phyloP scores from a whole-genome alignment of 1,139 yeast species.

The Candida albicans region DNA sequence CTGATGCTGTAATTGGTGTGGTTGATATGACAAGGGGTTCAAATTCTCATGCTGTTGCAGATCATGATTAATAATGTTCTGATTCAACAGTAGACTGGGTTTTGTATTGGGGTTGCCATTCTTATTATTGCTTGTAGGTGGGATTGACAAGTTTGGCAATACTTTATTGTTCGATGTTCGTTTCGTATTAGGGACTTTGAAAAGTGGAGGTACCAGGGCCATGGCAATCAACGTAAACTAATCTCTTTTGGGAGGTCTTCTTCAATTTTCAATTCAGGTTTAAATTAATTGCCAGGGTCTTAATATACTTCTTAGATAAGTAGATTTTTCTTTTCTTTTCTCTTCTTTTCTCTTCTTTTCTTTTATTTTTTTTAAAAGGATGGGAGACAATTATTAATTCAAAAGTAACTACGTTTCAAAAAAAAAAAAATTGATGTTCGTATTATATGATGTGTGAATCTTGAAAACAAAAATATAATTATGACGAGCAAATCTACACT shows the following conservation, averaged over 20 bases:
- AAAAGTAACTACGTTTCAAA: too few species aligned
- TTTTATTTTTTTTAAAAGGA: too few species aligned
- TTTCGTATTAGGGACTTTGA: slow-evolving; percentile 18
- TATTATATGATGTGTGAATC: too few species aligned
- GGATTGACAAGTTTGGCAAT: slow-evolving; percentile 16
- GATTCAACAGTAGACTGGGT: neutral
- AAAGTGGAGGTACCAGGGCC: slow-evolving; percentile 18
- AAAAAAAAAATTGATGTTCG: too few species aligned
- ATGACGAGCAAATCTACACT: too few species aligned
- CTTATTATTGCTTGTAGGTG: slow-evolving; percentile 12
- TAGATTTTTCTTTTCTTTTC: too few species aligned
- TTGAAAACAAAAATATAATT: too few species aligned
- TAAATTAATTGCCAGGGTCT: too few species aligned
- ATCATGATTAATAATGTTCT: neutral
- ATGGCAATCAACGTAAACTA: slow-evolving; percentile 3
- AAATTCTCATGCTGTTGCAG: slow-evolving; percentile 1
- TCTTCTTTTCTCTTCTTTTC: too few species aligned
- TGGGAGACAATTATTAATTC: too few species aligned
- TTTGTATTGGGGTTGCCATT: slow-evolving; percentile 5
- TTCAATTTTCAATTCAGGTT: neutral
- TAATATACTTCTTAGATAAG: too few species aligned
- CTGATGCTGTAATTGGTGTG: slow-evolving; percentile 1
- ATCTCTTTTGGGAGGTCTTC: too few species aligned
- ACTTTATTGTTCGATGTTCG: slow-evolving; percentile 9
- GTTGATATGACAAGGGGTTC: neutral